phyloP scores from a whole-genome alignment of 2,329 filamentous ascomycete species.

The Cordyceps tenuipes region DNA sequence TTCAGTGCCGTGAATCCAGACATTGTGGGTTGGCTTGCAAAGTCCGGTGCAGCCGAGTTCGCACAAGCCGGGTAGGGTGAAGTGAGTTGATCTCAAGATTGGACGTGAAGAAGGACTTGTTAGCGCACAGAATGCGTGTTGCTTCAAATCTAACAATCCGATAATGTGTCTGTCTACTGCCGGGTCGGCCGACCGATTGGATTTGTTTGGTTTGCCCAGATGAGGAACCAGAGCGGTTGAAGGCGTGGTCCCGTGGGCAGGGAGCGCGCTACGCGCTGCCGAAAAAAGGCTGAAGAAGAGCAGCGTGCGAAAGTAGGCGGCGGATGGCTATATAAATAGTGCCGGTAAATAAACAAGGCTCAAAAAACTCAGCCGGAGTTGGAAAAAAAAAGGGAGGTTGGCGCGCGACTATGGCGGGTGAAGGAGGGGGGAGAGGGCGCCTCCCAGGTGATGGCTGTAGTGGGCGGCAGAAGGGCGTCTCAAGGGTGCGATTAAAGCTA shows the following conservation, averaged over 20 bases:
- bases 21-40: conserved; percentile 26
- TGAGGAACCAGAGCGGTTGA: background rate
- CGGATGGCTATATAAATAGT: background rate
- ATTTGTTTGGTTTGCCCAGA: background rate
- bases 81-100: background rate
- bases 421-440: conserved; percentile 3
- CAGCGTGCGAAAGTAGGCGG: background rate
- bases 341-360: background rate
- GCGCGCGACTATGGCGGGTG: conserved; percentile 12
- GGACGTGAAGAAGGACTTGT: background rate
- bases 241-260: background rate
- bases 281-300: background rate
- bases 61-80: background rate
- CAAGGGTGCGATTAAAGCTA: conserved; percentile 3
- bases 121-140: background rate
- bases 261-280: background rate
- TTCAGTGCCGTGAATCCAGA: conserved; percentile 46
- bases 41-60: background rate
- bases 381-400: background rate
- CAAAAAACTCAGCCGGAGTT: background rate
- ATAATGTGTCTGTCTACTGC: background rate
- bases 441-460: background rate
- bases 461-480: conserved; percentile 7
- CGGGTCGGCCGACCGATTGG: conserved; percentile 5
- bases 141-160: background rate